Base-by-base conservation (phyloP, 129 eudicot species). In the Saussurea involucrata region DNA sequence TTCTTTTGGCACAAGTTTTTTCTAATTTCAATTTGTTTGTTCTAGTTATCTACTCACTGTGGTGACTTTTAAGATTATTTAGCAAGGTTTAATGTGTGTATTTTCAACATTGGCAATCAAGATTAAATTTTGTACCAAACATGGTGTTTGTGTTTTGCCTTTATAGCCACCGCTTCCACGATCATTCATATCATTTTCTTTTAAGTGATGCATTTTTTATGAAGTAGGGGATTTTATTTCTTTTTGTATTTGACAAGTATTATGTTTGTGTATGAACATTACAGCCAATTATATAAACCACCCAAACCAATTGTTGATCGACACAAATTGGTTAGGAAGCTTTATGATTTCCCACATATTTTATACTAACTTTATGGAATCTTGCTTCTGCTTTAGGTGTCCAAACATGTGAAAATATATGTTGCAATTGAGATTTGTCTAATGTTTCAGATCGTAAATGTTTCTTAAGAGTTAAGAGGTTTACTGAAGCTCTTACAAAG, bases 401-500 rank as follows among this genome's bases (percentile, higher is more conserved):
- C 49, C 12, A 46, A 42, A 76, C 53, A 44, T 44, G 46, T 21
- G 24, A 66, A 27, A 24, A 3, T 17, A 12, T 37, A 5, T 60
- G 65, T 21, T 61, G 69, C 27, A 74, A 34, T 61, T 61, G n/a
- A 8, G 60, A 36, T 7, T 24, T 17, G 24, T 37, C 61, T 61
- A 24, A 13, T 63, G 13, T 63, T 36, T 61, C 64, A 24, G 27
- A 34, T 74, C 24, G 8, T 34, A 33, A 21, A 8, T 34, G 31
- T 15, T 61, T 24, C 1, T 13, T 61, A 32, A 22, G 58, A 73
- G 31, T 8, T 29, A 29, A 18, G 53, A 72, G 31, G 31, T 55
- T n/a, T 69, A 36, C 60, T 69, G 73, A 71, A 22, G 63, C 75
- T 44, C 12, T 6, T 73, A 53, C 44, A 55, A 11, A 72, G 17